Evolutionary conservation across 306 rosid genomes (phyloP), one percentile per base, ranked within the genome.

Genomic region (Casuarina cunninghamiana): DNA sequence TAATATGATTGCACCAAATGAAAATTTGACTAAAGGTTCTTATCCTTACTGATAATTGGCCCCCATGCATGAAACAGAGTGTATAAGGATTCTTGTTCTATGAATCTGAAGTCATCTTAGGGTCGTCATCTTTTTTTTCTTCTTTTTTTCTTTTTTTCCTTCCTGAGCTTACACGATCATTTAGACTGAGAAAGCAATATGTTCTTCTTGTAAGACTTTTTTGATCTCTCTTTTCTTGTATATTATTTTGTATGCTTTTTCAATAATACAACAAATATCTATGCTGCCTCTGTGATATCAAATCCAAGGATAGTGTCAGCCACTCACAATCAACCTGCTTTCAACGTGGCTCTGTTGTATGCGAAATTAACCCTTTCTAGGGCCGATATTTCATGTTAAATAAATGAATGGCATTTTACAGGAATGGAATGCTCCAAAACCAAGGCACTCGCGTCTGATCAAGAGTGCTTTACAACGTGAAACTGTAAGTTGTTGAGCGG

Each of bases 401-500:
- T 74, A 69, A 63, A 69, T 42, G 62, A 70, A 51, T 71, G 77
- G 62, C 45, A 58, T 76, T 67, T 10, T 88, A 83, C 84, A 93
- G 97, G 99, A 91, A 77, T 81, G 77, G 83, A 90, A 87, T 84
- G 80, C 84, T 81, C 88, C 91, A 58, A 96, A 91, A 83, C 92
- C 97, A 39, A 93, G 93, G 83, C 98, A 96, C 84, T 87, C 74
- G 11, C 89, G 89, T 68, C 96, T 96, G 63, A 91, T 96, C 80
- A 93, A 60, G 84, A 93, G 93, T 58, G 99, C 96, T 10, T 79
- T 90, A 85, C 96, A 88, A 72, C 88, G 82, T 13, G 89, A 91
- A 84, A 90, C 83, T 72, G 99, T 93, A 86, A 86, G 73, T 88
- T 82, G 73, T 86, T 80, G 61, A 73, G 77, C 75, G 60, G 57